Base-by-base conservation (phyloP, 495 filamentous ascomycete genomes). In the Podospora conica region DNA sequence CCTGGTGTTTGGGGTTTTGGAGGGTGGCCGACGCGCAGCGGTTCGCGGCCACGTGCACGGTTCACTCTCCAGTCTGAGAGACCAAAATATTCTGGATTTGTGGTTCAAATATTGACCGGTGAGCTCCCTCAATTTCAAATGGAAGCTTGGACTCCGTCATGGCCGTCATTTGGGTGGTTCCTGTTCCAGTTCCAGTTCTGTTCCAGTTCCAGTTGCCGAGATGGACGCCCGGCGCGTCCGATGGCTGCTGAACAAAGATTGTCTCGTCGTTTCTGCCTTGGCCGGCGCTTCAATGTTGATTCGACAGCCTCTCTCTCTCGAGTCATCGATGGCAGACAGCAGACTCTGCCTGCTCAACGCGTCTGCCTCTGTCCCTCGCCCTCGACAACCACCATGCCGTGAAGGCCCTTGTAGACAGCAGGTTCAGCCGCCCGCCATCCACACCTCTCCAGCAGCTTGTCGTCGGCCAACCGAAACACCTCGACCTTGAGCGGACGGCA, bases 401-500 rank as follows among this genome's bases (percentile, higher is more conserved):
- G 91, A 71, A 84, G 75, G 0, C 90, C 90, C 24, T 71, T 79
- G 68, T 93, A 95, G 15, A 74, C 75, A 2, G 87, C 82, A 9
- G 76, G 67, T 60, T 85, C 75, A 0, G 88, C 83, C 54, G 81
- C 75, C 66, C 78, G 84, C 91, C 90, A 93, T 1, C 80, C 85
- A 6, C 79, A 69, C 9, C 54, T 72, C 63, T 88, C 70, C 18
- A 86, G 71, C 1, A 85, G 72, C 28, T 72, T 73, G 12, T 71
- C 66, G 66, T 89, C 84, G 22, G 76, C 74, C 18, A 93, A 74
- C 58, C 82, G 80, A 69, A 85, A 93, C 3, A 93, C 85, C 63
- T 91, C 85, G 11, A 93, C 86, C 15, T 85, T 85, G 9, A 93
- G 78, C 1, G 89, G 88, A n/a, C 90, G 82, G 74, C 88, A 91